Conservation (phyloP, 169 alveolate species). For the Theileria equi region DNA sequence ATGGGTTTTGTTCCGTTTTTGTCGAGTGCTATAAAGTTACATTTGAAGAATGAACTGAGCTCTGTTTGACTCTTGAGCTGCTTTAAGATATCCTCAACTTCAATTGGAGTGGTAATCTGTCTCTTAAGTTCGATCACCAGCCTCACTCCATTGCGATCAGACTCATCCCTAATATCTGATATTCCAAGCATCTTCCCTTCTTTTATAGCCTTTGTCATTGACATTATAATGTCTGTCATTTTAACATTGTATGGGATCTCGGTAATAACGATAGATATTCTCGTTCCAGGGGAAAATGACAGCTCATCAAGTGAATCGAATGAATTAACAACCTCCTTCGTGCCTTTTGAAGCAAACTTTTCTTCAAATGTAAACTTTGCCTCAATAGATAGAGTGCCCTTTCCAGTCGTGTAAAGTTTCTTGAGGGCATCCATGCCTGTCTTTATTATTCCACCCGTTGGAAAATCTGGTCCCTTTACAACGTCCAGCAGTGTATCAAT, state of each 20-base stretch:
- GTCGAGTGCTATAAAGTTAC: conserved; percentile 62
- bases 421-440: conserved; percentile 45
- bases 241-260: conserved; percentile 61
- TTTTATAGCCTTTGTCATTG: conserved; percentile 43
- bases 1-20: conserved; percentile 51
- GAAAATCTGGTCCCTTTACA: conserved; percentile 80
- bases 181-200: conserved; percentile 46
- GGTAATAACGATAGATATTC: conserved; percentile 47
- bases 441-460: conserved; percentile 80
- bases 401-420: conserved; percentile 72
- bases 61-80: conserved; percentile 29
- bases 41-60: conserved; percentile 46
- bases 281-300: conserved; percentile 45
- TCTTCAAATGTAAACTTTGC: conserved; percentile 51
- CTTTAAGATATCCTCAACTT: conserved; percentile 52
- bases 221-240: conserved; percentile 42
- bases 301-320: conserved; percentile 15
- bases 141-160: conserved; percentile 57
- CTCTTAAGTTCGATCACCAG: conserved; percentile 57
- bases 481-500: conserved; percentile 56
- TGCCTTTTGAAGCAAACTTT: conserved; percentile 15
- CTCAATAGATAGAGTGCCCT: conserved; percentile 70
- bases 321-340: conserved; percentile 25
- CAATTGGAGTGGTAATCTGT: conserved; percentile 44
- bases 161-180: conserved; percentile 50